Percentiles rank a stretch among this genome's conserved stretches.
Conservation (phyloP, 1,139 yeast genomes). For the Sugiyamaella japonica region DNA sequence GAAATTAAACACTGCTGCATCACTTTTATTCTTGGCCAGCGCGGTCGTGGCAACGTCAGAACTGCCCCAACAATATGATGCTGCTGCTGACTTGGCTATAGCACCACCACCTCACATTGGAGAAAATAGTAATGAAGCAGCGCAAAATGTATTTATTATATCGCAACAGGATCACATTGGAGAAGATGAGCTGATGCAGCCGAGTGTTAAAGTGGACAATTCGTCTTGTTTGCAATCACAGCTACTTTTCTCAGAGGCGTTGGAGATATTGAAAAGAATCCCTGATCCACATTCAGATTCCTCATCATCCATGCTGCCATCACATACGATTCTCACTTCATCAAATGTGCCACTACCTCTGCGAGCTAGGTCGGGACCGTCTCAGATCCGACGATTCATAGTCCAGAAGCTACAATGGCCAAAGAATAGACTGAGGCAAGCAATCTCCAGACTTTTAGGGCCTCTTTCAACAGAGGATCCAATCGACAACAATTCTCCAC, state of each 20-base stretch:
- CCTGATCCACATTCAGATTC: neutral
- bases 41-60: neutral
- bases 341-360: slow-evolving; percentile 11
- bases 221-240: neutral
- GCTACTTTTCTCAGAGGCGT: slow-evolving; percentile 2
- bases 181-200: neutral
- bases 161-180: neutral
- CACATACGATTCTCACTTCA: slow-evolving; percentile 12
- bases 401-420: slow-evolving; percentile 9
- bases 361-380: slow-evolving; percentile 7
- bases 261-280: slow-evolving; percentile 6
- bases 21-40: neutral
- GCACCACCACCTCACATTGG: neutral
- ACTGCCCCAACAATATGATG: neutral
- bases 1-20: neutral
- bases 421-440: neutral
- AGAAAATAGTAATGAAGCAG: neutral
- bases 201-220: neutral
- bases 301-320: neutral
- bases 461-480: slow-evolving; percentile 7
- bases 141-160: neutral
- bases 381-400: slow-evolving; percentile 7
- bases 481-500: neutral
- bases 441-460: slow-evolving; percentile 3
- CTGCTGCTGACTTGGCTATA: neutral